Percentiles rank a stretch among this genome's conserved stretches.
Conservation (phyloP, 139 green algal species). For the Coelastrella sp. region DNA sequence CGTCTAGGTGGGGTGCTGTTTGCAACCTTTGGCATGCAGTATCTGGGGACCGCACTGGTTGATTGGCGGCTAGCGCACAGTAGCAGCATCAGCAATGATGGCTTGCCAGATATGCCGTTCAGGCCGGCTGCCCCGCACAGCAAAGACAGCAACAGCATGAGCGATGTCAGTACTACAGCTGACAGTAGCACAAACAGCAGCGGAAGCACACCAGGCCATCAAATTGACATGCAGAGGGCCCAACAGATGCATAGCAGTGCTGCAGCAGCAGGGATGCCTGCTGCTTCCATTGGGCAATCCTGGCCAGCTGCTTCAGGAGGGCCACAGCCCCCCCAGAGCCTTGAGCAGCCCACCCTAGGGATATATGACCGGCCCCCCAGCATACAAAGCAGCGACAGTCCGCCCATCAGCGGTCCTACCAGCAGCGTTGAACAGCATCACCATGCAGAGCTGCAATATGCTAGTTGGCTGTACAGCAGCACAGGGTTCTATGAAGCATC, state of each 20-base stretch:
- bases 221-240: no score
- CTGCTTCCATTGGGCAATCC: not conserved
- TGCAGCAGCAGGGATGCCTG: not conserved
- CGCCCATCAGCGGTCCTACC: not conserved
- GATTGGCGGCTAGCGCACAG: not conserved
- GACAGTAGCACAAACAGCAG: not conserved
- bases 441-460: not conserved
- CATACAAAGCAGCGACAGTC: not conserved
- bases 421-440: not conserved
- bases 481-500: constrained; percentile 61
- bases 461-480: constrained; percentile 26
- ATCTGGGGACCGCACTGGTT: constrained; percentile 13
- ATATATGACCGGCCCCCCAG: not conserved
- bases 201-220: no score
- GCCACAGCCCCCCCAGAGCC: not conserved
- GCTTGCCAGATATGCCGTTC: constrained; percentile 28
- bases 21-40: constrained; percentile 55
- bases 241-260: not conserved
- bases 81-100: constrained; percentile 23
- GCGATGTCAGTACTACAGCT: no score
- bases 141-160: not conserved
- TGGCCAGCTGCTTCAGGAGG: no score
- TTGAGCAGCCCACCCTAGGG: not conserved
- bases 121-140: constrained; percentile 15
- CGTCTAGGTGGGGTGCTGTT: constrained; percentile 69